Conservation (phyloP, 2,329 filamentous ascomycete genomes). For the Sarocladium kiliense region DNA sequence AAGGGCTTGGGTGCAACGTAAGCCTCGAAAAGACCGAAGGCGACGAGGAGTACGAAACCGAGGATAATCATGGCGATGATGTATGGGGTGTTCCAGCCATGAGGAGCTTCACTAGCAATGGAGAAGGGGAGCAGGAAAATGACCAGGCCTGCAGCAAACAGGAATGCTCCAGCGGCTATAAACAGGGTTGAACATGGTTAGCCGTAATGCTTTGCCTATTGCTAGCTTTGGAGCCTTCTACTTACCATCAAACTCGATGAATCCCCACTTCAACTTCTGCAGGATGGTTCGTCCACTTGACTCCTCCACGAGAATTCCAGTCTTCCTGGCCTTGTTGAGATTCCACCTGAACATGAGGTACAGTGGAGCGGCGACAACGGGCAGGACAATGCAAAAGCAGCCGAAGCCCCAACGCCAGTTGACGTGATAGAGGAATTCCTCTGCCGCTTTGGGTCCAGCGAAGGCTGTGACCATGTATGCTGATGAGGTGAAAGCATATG, state of each 20-base stretch:
- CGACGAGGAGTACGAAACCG: slow-evolving; percentile 48
- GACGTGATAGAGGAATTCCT: slow-evolving; percentile 16
- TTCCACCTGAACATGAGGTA: slow-evolving; percentile 12
- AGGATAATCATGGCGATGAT: slow-evolving; percentile 53
- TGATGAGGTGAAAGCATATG: slow-evolving; percentile 22
- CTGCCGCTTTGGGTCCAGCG: slow-evolving; percentile 19
- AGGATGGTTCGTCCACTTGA: slow-evolving; percentile 10
- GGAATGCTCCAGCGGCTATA: slow-evolving; percentile 39
- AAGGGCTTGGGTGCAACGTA: slow-evolving; percentile 49
- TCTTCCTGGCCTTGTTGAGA: slow-evolving; percentile 13
- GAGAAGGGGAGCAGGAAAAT: slow-evolving; percentile 60
- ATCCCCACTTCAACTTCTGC: slow-evolving; percentile 12
- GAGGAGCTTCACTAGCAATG: slow-evolving; percentile 36
- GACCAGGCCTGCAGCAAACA: slow-evolving; percentile 48
- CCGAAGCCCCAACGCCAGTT: slow-evolving; percentile 38
- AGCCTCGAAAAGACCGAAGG: slow-evolving; percentile 48
- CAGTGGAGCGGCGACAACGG: slow-evolving; percentile 26
- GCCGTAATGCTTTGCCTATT: too few species aligned
- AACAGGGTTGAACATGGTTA: neutral
- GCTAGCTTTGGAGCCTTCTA: neutral
- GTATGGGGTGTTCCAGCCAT: slow-evolving; percentile 41
- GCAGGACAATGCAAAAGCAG: slow-evolving; percentile 52
- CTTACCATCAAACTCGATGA: slow-evolving; percentile 16
- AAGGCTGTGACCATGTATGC: slow-evolving; percentile 31
- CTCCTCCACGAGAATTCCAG: slow-evolving; percentile 12